These are phyloP conservation scores for Diutina pseudorugosa DNA, from an alignment of 1,139 yeast species.

Conservation along the genomic window DNA sequence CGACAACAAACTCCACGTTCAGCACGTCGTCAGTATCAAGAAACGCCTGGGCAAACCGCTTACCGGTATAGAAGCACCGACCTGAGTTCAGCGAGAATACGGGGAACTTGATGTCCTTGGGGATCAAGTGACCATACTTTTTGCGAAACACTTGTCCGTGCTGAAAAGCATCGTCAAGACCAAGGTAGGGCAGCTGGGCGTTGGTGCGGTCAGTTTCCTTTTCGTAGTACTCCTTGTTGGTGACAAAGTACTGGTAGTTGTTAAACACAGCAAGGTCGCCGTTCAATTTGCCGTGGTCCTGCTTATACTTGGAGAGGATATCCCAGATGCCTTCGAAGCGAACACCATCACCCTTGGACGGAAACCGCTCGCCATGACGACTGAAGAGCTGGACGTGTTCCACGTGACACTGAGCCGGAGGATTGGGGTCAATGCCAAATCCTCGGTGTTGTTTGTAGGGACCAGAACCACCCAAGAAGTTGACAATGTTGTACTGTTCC, in stretches of 20 bases:
- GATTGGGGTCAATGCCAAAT: slow-evolving; percentile 30
- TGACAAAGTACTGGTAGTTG: slow-evolving; percentile 10
- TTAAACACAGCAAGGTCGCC: slow-evolving; percentile 10
- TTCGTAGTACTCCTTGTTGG: slow-evolving; percentile 8
- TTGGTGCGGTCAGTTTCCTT: slow-evolving; percentile 10
- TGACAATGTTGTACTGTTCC: slow-evolving; percentile 27
- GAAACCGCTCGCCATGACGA: slow-evolving; percentile 72
- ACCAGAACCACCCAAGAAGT: slow-evolving; percentile 34
- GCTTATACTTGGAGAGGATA: slow-evolving; percentile 7
- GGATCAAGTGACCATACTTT: slow-evolving; percentile 8
- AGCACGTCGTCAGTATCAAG: slow-evolving; percentile 8
- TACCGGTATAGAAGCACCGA: slow-evolving; percentile 9
- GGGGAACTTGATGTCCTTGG: slow-evolving; percentile 6
- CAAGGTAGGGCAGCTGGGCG: slow-evolving; percentile 10
- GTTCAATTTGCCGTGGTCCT: slow-evolving; percentile 5
- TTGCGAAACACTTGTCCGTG: slow-evolving; percentile 9
- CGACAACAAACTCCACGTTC: slow-evolving; percentile 7
- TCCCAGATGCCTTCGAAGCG: slow-evolving; percentile 7
- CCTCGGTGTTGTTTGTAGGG: slow-evolving; percentile 36
- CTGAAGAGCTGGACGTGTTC: slow-evolving; percentile 54
- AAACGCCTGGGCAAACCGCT: slow-evolving; percentile 10
- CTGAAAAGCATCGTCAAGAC: slow-evolving; percentile 8
- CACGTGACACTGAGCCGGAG: slow-evolving; percentile 41
- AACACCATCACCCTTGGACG: slow-evolving; percentile 14
- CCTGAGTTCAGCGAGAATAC: slow-evolving; percentile 11